Evolutionary conservation across 768 basidiomycete species (phyloP).

Genomic region (Hemileccinum rubropunctum): DNA sequence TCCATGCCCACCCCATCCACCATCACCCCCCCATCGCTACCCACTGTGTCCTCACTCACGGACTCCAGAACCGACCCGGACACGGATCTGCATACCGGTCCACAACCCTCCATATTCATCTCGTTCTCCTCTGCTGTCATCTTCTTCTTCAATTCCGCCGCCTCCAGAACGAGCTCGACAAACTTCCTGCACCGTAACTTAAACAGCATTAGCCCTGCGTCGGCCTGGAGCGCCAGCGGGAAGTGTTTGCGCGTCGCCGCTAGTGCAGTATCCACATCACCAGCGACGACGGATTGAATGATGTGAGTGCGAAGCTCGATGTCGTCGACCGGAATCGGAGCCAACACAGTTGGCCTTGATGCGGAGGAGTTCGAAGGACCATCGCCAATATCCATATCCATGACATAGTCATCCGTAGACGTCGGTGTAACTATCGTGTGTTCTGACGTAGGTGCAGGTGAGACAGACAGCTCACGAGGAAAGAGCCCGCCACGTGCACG

Average conservation of each 20-base stretch:
- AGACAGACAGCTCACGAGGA: slow-evolving; percentile 1
- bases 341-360: slow-evolving; percentile 8
- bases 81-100: slow-evolving; percentile 22
- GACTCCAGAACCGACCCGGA: slow-evolving; percentile 26
- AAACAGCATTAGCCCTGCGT: slow-evolving; percentile 72
- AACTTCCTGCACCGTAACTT: slow-evolving; percentile 84
- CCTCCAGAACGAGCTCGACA: slow-evolving; percentile 74
- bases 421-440: slow-evolving; percentile 2
- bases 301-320: slow-evolving; percentile 70
- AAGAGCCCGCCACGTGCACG: slow-evolving; percentile 24
- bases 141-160: slow-evolving; percentile 65
- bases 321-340: slow-evolving; percentile 41
- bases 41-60: slow-evolving; percentile 34
- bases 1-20: slow-evolving; percentile 59
- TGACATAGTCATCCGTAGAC: slow-evolving; percentile 37
- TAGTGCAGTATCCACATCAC: slow-evolving; percentile 71
- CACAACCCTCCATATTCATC: slow-evolving; percentile 27
- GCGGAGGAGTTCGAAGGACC: slow-evolving; percentile 9
- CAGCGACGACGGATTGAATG: slow-evolving; percentile 62
- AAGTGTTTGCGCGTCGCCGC: slow-evolving; percentile 52
- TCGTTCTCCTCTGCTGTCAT: slow-evolving; percentile 44
- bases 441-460: slow-evolving; percentile 1
- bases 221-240: slow-evolving; percentile 62
- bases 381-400: slow-evolving; percentile 46
- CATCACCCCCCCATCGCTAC: slow-evolving; percentile 43